These are phyloP conservation scores for Pythium folliculosum DNA, from an alignment of 352 stramenopile species.

Conservation along the genomic window DNA sequence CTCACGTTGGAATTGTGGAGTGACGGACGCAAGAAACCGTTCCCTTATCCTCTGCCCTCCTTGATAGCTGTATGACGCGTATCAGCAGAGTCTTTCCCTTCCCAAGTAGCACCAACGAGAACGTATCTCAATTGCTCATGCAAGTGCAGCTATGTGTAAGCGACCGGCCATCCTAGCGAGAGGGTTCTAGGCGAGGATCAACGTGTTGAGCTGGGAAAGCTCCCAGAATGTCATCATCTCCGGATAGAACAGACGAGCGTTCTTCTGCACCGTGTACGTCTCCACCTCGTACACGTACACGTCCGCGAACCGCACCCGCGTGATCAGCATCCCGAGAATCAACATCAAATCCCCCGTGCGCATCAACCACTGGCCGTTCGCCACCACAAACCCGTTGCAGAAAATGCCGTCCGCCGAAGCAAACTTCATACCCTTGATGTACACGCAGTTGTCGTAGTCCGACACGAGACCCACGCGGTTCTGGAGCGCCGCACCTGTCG, in stretches of 20 bases:
- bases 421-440: conserved; percentile 38
- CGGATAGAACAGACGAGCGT: conserved; percentile 38
- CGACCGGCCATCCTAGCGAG: too few relatives aligned
- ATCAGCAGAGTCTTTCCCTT: too few relatives aligned
- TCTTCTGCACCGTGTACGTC: conserved; percentile 32
- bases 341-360: conserved; percentile 41
- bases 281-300: conserved; percentile 52
- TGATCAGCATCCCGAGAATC: conserved; percentile 48
- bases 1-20: neutral
- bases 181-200: conserved; percentile 6
- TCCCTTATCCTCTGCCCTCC: too few relatives aligned
- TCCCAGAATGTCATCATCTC: conserved; percentile 32
- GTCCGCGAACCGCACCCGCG: conserved; percentile 38
- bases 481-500: conserved; percentile 29
- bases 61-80: too few relatives aligned
- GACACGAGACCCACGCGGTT: conserved; percentile 28
- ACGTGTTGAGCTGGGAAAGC: conserved; percentile 26
- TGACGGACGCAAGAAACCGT: too few relatives aligned
- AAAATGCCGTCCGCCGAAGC: conserved; percentile 53
- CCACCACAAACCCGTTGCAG: conserved; percentile 57
- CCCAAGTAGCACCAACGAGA: neutral
- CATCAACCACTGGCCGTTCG: conserved; percentile 55
- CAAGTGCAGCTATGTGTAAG: too few relatives aligned
- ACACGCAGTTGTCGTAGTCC: conserved; percentile 53
- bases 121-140: too few relatives aligned